Base-by-base conservation (phyloP, 352 stramenopile genomes). In the Phytophthora tubulina region DNA sequence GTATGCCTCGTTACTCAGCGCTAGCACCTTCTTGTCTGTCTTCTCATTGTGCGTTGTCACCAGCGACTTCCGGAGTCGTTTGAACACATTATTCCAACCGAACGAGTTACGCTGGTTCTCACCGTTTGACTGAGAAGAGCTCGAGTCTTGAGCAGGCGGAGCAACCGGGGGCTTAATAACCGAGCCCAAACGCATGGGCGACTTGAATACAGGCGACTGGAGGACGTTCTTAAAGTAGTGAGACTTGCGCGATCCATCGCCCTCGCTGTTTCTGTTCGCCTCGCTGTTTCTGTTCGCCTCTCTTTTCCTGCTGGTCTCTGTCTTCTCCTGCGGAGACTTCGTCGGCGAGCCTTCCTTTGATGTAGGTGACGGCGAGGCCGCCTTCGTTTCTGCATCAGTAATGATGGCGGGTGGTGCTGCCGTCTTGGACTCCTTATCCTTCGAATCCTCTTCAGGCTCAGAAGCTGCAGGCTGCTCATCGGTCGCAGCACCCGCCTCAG, bases 181-280 rank as follows among this genome's bases (percentile, higher is more conserved):
- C 0, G 86, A 91, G 3, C 88, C 86, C 4, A 94, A 70, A 11
- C 86, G 84, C 82, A 94, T 94, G 14, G 87, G 84, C 8, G 81
- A 84, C 65, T 92, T 91, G 66, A 95, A 94, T 51, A 94, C 88
- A 32, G 89, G 89, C 6, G 89, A 93, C 66, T 94, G 86, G 32
- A 96, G 72, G 50, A 96, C 88, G 42, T 93, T 90, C 72, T 94
- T 94, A 57, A 96, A 89, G 78, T 96, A 96, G 52, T 90, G 79
- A 32, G 87, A 96, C 66, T 93, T 95, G 38, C 85, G 78, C 15
- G 72, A 76, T 13, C 65, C 60, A 27, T 90, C 81, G 39, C 70
- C 17, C 38, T 82, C 70, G 27, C 56, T 76, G 38, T 68, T 73
- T 8, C 67, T 71, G 36, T 60, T 64, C 41, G 63, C 17, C n/a